Base-by-base conservation (phyloP, 2,329 filamentous ascomycete genomes). In the Shiraia sp. region DNA sequence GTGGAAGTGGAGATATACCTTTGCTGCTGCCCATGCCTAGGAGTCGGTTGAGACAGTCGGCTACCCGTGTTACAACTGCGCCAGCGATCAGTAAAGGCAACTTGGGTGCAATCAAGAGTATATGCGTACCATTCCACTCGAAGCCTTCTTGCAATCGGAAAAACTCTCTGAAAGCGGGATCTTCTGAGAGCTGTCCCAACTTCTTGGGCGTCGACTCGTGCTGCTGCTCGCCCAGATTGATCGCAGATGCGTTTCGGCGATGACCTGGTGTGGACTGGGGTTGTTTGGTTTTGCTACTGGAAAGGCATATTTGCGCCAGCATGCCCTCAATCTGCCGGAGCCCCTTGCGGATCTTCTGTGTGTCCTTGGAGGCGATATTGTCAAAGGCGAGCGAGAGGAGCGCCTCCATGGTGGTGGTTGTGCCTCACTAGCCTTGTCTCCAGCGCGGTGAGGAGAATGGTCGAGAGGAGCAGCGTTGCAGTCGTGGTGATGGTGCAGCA, bases 81-180 rank as follows among this genome's bases (percentile, higher is more conserved):
- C 13, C 19, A 15, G 7, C 23, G 9, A n/a, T 30, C n/a, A 34
- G 13, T 6, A 22, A 17, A 23, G 10, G n/a, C n/a, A 12, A 29
- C 24, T 12, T 3, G 6, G 30, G 17, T 14, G 10, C 15, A 31
- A 6, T 27, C 16, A 15, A 37, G n/a, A n/a, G n/a, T 33, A 34
- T 4, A 3, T 31, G 12, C 73, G 45, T 68, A 85, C 82, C 79
- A 73, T 99, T 99, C 88, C 90, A 97, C 74, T 97, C 90, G 66
- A 99, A 99, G 2, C 91, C 89, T 65, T 97, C 91, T 70, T 99
- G 93, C 53, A 97, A 70, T 68, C 95, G 90, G 76, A 96, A 96
- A 75, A 97, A 97, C 71, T 96, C 90, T 54, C 89, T 79, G 66
- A 96, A 97, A 14, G 91, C 92, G 14, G 88, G 89, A 69, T 97